Evolutionary conservation across 1,284 basidiomycete genomes (phyloP), one percentile per base, ranked within the genome.

Genomic region (Hymenochaete sp.): DNA sequence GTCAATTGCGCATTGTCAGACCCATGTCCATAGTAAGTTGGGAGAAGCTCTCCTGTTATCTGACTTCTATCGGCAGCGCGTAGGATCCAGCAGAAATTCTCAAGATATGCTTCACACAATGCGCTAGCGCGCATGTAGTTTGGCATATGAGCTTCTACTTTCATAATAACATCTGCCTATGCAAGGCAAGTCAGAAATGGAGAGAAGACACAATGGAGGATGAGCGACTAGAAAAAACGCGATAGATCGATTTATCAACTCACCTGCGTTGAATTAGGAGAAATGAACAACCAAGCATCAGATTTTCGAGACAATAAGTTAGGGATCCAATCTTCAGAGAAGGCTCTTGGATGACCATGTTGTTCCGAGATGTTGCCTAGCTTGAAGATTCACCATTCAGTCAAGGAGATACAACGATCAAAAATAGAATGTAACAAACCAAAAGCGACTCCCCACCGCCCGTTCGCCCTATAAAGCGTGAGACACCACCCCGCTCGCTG

Each of bases 391-490:
- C 2, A n/a, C 21, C 32, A 39, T 27, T 24, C 14, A 48, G 22
- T 2, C 26, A 25, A 36, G 7, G 22, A 32, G 24, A 25, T 4
- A 19, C 22, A n/a, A 45, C 6, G 21, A 13, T 22, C 22, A 36
- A 5, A 16, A 35, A 35, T 35, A 35, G 32, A 35, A 35, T n/a
- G 14, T n/a, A 35, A 9, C 10, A 14, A 35, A 28, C 36, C 36
- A 42, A 14, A 43, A 47, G 33, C 63, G 70, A 52, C 45, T 78
- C 77, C 63, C 80, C 77, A 38, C 79, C 78, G 18, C 75, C 79
- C 2, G 77, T 76, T 13, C 71, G 73, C 0, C 78, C 79, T 61
- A 80, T 81, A 57, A 80, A 81, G 40, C 73, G 62, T 9, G 76
- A 72, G 36, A 74, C 65, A 1, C 78, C 79, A 51, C 73, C 67